Conservation (phyloP, 1,139 yeast genomes). For the Yamadazyma atmosphaerica region DNA sequence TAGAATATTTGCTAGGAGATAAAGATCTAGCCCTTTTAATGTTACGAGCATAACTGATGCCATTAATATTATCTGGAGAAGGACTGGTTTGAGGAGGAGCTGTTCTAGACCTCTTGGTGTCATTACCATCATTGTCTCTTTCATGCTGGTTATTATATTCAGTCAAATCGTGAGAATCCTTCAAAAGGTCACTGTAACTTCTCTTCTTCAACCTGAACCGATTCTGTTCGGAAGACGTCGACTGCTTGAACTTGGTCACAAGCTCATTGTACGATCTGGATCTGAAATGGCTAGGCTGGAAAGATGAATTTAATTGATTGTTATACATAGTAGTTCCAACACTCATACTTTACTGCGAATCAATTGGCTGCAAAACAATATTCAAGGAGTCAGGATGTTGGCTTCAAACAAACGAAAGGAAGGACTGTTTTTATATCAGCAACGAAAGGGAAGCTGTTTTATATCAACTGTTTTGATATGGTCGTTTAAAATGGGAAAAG, state of each 20-base stretch:
- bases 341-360: constrained; percentile 13
- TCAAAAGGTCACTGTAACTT: constrained; percentile 17
- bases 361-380: constrained; percentile 1
- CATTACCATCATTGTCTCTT: constrained; percentile 6
- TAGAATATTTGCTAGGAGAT: constrained; percentile 29
- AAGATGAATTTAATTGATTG: constrained; percentile 27
- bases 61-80: constrained; percentile 7
- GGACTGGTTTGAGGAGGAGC: constrained; percentile 44
- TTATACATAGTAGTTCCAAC: constrained; percentile 31
- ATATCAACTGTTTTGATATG: too few species aligned
- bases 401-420: too few species aligned
- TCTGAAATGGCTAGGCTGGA: constrained; percentile 32
- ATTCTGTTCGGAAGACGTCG: constrained; percentile 14
- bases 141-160: constrained; percentile 20
- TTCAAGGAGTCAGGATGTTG: too few species aligned
- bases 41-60: neutral
- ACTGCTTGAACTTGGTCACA: constrained; percentile 27
- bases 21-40: constrained; percentile 31
- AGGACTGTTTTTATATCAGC: too few species aligned
- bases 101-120: constrained; percentile 44
- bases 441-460: too few species aligned
- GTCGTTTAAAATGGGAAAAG: too few species aligned
- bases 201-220: constrained; percentile 16
- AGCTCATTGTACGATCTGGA: constrained; percentile 33
- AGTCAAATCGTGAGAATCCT: neutral